phyloP scores from a whole-genome alignment of 257 asterid species.

The Nicotiana sylvestris region DNA sequence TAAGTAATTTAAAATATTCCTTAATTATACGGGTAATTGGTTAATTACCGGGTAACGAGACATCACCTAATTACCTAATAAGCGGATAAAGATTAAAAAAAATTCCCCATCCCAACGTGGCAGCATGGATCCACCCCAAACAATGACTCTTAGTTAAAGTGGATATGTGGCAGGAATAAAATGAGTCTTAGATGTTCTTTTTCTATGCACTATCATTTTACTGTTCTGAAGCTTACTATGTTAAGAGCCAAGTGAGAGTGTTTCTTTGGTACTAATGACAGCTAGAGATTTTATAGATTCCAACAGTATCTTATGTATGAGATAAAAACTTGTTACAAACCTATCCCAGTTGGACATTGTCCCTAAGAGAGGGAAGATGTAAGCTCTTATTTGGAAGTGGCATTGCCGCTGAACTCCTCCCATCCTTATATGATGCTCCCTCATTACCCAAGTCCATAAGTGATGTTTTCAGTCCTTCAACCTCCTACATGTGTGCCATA shows the following conservation, averaged over 20 bases:
- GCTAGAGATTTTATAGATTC: neutral
- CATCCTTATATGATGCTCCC: neutral
- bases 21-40: too few species aligned
- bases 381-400: neutral
- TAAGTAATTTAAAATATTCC: too few species aligned
- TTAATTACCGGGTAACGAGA: too few species aligned
- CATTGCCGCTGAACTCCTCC: neutral
- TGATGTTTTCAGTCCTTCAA: neutral
- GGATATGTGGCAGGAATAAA: too few species aligned
- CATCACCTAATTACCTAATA: too few species aligned
- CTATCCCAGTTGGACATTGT: neutral
- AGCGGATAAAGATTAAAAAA: too few species aligned
- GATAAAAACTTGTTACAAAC: neutral
- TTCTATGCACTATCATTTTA: too few species aligned
- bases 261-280: neutral
- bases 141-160: too few species aligned
- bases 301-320: neutral
- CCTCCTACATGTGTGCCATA: neutral
- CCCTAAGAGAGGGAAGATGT: neutral
- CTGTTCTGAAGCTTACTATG: slow-evolving; percentile 9
- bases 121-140: too few species aligned
- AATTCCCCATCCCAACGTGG: too few species aligned
- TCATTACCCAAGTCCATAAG: neutral
- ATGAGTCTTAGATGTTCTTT: too few species aligned
- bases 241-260: slow-evolving; percentile 17